Percentiles rank a stretch among this genome's conserved stretches.
These are phyloP conservation scores for Cyclanthera cordifolia DNA, from an alignment of 306 rosid species.

Conservation along the genomic window DNA sequence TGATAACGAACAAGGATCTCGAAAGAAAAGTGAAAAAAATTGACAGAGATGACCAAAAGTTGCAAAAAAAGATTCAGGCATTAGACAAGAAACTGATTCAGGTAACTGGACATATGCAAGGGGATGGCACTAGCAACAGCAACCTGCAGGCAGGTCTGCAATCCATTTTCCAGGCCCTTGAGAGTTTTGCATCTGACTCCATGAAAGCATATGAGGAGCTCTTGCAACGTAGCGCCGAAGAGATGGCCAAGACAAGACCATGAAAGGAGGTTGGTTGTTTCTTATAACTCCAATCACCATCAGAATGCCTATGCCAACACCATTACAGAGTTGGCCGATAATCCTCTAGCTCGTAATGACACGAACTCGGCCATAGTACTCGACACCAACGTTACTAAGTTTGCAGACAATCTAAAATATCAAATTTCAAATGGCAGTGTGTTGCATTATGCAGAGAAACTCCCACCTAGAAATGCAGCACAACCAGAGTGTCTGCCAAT, in stretches of 20 bases:
- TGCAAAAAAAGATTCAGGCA: constrained; percentile 71
- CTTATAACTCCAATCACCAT: background rate
- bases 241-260: constrained; percentile 24
- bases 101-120: constrained; percentile 45
- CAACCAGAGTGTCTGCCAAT: background rate
- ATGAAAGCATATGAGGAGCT: constrained; percentile 68
- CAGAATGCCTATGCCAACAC: background rate
- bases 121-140: constrained; percentile 47
- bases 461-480: too few relatives aligned
- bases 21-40: constrained; percentile 54
- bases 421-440: too few relatives aligned
- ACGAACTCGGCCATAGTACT: background rate
- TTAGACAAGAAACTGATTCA: constrained; percentile 50
- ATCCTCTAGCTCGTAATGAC: background rate
- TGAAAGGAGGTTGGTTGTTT: constrained; percentile 28
- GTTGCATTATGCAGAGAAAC: too few relatives aligned
- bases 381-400: background rate
- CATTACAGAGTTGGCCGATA: background rate
- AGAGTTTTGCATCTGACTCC: constrained; percentile 56
- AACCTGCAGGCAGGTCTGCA: constrained; percentile 68
- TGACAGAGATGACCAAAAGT: constrained; percentile 76
- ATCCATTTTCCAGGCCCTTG: constrained; percentile 86
- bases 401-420: too few relatives aligned
- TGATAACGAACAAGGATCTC: constrained; percentile 56
- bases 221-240: constrained; percentile 57